Conservation (phyloP, 2,329 filamentous ascomycete genomes). For the Colletotrichum theobromicola region DNA sequence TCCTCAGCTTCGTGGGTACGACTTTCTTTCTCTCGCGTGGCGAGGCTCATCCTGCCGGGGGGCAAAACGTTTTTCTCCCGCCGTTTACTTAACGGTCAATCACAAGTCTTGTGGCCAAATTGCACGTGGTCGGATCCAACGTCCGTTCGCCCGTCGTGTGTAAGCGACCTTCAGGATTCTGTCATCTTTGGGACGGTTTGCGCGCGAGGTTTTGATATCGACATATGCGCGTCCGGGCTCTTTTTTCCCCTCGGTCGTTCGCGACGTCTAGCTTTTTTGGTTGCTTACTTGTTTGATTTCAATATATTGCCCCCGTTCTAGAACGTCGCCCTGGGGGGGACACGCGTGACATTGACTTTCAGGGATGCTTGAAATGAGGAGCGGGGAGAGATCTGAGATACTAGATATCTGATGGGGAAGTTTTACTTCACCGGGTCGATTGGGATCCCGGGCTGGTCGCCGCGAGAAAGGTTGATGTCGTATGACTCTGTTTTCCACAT, state of each 20-base stretch:
- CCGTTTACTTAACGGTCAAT: background rate
- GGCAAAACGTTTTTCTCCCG: background rate
- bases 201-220: background rate
- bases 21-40: background rate
- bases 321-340: background rate
- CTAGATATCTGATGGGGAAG: background rate
- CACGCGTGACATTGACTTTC: background rate
- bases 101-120: background rate
- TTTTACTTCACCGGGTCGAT: background rate
- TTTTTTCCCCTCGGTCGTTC: too few relatives aligned
- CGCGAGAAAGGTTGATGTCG: background rate
- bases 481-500: rapidly evolving
- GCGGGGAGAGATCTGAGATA: background rate
- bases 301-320: background rate
- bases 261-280: background rate
- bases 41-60: background rate
- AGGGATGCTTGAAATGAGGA: background rate
- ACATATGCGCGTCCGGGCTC: background rate
- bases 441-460: background rate
- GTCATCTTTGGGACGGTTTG: background rate
- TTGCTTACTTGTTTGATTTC: background rate
- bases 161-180: background rate
- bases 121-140: background rate
- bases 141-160: background rate
- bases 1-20: too few relatives aligned